Percentiles rank a stretch among this genome's conserved stretches.
Conservation (phyloP, 2,329 filamentous ascomycete species). For the Cryphonectria carpinicola region DNA sequence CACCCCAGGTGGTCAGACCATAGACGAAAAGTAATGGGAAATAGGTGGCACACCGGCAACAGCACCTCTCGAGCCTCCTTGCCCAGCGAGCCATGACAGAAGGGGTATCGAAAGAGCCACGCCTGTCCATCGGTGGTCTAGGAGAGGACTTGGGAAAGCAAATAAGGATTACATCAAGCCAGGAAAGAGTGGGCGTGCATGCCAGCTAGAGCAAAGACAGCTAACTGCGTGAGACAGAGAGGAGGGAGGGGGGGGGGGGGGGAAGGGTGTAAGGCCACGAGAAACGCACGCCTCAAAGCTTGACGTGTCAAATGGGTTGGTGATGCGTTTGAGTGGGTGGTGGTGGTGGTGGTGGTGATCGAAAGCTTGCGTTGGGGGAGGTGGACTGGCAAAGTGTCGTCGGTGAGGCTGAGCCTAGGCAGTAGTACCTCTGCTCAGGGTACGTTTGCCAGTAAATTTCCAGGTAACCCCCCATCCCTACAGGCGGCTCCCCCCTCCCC, state of each 20-base stretch:
- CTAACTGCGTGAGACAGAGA: too few species aligned
- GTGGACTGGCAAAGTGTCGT: slow-evolving; percentile 16
- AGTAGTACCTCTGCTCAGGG: neutral
- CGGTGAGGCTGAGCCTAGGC: neutral
- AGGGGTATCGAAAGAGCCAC: slow-evolving; percentile 38
- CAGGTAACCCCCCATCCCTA: neutral
- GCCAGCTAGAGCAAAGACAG: neutral
- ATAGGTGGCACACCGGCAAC: slow-evolving; percentile 78
- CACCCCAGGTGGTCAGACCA: slow-evolving; percentile 86
- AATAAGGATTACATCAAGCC: slow-evolving; percentile 9
- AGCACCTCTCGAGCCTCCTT: slow-evolving; percentile 76
- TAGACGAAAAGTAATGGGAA: slow-evolving; percentile 92
- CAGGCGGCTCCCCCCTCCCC: neutral
- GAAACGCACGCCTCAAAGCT: neutral
- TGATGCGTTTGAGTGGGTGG: neutral
- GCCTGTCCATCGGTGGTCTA: slow-evolving; percentile 30
- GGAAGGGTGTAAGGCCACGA: neutral
- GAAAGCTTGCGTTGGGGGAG: neutral
- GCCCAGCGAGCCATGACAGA: slow-evolving; percentile 64
- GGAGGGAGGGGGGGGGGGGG: too few species aligned
- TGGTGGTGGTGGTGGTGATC: neutral
- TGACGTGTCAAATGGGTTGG: neutral
- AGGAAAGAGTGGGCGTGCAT: neutral
- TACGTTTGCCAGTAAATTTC: neutral
- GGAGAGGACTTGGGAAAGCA: slow-evolving; percentile 12